phyloP scores from a whole-genome alignment of 2,329 filamentous ascomycete species.

The Septoria linicola region DNA sequence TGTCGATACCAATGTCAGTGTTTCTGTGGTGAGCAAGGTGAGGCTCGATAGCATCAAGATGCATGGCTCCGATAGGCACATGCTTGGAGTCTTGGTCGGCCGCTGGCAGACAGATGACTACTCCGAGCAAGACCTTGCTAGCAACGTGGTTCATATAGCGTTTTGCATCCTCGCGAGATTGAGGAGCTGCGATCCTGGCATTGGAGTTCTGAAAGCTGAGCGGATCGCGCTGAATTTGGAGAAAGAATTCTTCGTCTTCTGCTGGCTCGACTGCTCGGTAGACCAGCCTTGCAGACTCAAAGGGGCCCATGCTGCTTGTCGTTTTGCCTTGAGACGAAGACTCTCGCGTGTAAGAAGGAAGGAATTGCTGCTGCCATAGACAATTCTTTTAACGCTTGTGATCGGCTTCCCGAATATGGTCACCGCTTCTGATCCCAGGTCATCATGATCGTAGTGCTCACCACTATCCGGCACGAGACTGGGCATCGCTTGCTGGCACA shows the following conservation, averaged over 20 bases:
- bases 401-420: too few relatives aligned
- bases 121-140: constrained; percentile 37
- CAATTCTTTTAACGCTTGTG: too few relatives aligned
- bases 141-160: constrained; percentile 26
- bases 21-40: constrained; percentile 43
- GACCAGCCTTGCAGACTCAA: constrained; percentile 41
- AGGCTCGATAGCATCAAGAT: constrained; percentile 29
- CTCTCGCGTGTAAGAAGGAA: background rate
- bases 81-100: background rate
- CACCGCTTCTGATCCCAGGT: too few relatives aligned
- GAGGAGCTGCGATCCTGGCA: constrained; percentile 34
- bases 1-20: constrained; percentile 44
- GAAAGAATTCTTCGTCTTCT: constrained; percentile 36
- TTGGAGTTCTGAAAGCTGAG: constrained; percentile 22
- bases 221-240: constrained; percentile 21
- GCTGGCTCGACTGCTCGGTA: constrained; percentile 41
- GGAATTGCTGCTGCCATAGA: too few relatives aligned
- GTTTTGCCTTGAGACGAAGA: background rate
- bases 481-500: too few relatives aligned
- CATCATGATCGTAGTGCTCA: too few relatives aligned
- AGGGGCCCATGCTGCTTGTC: constrained; percentile 27
- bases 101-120: constrained; percentile 42
- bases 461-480: too few relatives aligned
- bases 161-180: constrained; percentile 33
- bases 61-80: constrained; percentile 37